A percentile compares a stretch with the other conserved stretches of the same genome.
Evolutionary conservation across 2,329 filamentous ascomycete genomes (phyloP).

Genomic region (Calonectria pseudoturangicola): DNA sequence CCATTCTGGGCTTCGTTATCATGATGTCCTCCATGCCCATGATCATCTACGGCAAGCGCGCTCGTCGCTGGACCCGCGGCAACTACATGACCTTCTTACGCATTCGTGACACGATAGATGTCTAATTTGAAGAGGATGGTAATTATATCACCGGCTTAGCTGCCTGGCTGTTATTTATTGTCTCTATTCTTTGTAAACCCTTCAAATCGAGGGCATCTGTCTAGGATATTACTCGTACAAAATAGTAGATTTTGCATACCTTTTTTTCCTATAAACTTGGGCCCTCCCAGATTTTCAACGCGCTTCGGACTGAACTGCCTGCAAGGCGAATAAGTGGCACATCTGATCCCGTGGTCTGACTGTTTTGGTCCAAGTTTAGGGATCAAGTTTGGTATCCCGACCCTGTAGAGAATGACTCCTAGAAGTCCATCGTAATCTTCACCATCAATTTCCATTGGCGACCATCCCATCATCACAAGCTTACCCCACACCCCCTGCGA

Average conservation of each 20-base stretch:
- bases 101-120: constrained; percentile 65
- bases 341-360: constrained; percentile 26
- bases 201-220: constrained; percentile 6
- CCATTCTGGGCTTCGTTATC: constrained; percentile 69
- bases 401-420: not conserved
- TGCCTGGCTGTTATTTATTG: constrained; percentile 29
- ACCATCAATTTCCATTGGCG: no score
- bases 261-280: constrained; percentile 26
- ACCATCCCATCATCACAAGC: not conserved
- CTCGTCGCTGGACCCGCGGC: constrained; percentile 67
- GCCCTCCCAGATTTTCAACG: constrained; percentile 28
- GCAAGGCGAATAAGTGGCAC: constrained; percentile 3
- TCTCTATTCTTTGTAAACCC: constrained; percentile 12
- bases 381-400: not conserved
- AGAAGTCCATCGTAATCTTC: no score
- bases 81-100: constrained; percentile 68
- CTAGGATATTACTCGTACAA: constrained; percentile 10
- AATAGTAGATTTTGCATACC: constrained; percentile 14
- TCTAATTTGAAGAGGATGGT: constrained; percentile 38
- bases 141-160: constrained; percentile 28
- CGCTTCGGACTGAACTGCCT: constrained; percentile 17
- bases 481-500: not conserved
- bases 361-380: constrained; percentile 23
- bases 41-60: constrained; percentile 72
- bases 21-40: constrained; percentile 71